Percentiles rank a stretch among this genome's conserved stretches.
These are phyloP conservation scores for Torulaspora delbrueckii DNA, from an alignment of 805 yeast species.

Conservation along the genomic window DNA sequence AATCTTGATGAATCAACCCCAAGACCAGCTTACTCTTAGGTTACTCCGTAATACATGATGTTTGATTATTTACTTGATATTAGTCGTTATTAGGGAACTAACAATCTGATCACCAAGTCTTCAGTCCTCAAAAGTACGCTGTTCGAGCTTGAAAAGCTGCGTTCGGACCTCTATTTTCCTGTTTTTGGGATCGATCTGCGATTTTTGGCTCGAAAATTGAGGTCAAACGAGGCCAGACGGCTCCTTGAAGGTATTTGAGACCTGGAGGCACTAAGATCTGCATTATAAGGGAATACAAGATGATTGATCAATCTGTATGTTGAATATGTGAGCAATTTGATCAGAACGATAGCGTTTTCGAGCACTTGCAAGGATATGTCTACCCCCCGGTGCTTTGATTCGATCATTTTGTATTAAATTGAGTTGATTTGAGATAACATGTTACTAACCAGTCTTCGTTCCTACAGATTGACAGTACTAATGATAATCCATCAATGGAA, in stretches of 20 bases:
- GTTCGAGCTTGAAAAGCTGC: neutral
- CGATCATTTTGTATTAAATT: neutral
- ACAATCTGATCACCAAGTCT: neutral
- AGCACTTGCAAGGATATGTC: neutral
- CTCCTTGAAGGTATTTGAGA: neutral
- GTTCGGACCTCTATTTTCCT: neutral
- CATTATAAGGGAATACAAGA: neutral
- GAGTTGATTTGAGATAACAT: neutral
- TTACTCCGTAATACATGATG: neutral
- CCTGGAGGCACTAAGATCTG: neutral
- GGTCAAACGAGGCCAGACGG: neutral
- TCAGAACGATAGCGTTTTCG: neutral
- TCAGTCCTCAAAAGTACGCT: neutral
- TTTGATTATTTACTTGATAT: neutral
- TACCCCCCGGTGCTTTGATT: neutral
- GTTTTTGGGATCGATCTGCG: neutral
- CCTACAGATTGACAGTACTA: neutral
- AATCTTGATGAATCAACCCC: neutral
- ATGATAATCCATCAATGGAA: neutral
- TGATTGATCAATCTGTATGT: neutral
- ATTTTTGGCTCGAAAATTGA: neutral
- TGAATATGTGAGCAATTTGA: neutral
- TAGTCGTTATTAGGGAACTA: neutral
- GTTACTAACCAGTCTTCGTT: slow-evolving; percentile 1
- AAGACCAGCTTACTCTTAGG: neutral